Conservation (phyloP, 306 rosid species). For the Cucurbita argyrosperma region DNA sequence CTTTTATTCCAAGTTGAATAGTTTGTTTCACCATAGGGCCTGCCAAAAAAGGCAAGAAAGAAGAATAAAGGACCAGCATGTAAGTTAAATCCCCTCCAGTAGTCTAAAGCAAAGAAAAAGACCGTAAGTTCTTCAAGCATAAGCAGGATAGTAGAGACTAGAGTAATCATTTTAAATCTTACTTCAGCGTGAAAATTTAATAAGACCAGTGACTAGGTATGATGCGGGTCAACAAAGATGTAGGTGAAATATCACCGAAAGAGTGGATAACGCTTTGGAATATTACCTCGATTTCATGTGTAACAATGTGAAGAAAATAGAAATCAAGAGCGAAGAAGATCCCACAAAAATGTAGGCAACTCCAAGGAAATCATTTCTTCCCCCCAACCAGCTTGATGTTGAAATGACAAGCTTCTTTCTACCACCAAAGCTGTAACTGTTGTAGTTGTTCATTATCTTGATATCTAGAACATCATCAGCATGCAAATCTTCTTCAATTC, state of each 20-base stretch:
- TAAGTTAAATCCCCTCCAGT: background rate
- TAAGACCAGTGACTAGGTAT: background rate
- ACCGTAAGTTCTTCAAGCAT: background rate
- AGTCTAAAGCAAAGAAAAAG: background rate
- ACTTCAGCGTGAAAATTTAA: background rate
- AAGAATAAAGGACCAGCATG: background rate
- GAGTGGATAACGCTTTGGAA: background rate
- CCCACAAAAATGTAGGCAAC: constrained; percentile 65
- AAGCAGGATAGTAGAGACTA: background rate
- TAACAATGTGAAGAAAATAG: constrained; percentile 63
- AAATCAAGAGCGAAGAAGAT: constrained; percentile 38
- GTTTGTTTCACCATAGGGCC: constrained; percentile 31
- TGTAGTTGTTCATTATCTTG: constrained; percentile 60
- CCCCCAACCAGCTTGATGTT: constrained; percentile 87
- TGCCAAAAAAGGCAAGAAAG: constrained; percentile 8
- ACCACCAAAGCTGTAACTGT: constrained; percentile 89
- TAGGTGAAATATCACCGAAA: background rate
- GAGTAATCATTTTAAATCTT: background rate
- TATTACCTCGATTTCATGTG: constrained; percentile 66
- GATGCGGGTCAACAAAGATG: background rate
- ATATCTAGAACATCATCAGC: constrained; percentile 61
- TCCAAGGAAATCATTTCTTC: constrained; percentile 90
- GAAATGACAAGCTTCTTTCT: constrained; percentile 74
- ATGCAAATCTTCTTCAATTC: constrained; percentile 82
- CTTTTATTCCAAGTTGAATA: constrained; percentile 38